Conservation (phyloP, 768 basidiomycete genomes). For the Lactifluus volemus region DNA sequence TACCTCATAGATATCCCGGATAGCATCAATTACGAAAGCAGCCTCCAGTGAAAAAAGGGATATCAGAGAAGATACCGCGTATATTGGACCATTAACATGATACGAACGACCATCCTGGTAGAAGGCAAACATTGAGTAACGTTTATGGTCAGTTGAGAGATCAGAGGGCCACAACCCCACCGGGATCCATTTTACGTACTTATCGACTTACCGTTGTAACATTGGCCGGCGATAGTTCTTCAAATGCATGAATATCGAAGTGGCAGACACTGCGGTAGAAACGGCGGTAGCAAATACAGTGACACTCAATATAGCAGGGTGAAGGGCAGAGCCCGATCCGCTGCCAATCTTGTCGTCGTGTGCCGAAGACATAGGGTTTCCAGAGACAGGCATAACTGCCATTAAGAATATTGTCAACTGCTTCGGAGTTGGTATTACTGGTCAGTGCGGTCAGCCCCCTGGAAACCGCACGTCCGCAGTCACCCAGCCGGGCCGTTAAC, state of each 20-base stretch:
- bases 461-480: too few species aligned
- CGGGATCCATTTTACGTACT: neutral
- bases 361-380: neutral
- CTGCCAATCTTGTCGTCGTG: neutral
- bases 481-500: too few species aligned
- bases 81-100: conserved; percentile 98
- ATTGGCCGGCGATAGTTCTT: conserved; percentile 80
- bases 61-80: conserved; percentile 84
- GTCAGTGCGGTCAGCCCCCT: too few species aligned
- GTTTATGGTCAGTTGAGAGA: neutral
- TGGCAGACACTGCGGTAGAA: conserved; percentile 63
- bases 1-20: conserved; percentile 96
- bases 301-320: conserved; percentile 43
- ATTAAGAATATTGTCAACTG: too few species aligned
- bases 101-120: conserved; percentile 79
- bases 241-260: conserved; percentile 73
- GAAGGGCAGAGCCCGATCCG: conserved; percentile 50
- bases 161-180: neutral
- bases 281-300: conserved; percentile 57
- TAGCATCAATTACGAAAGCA: conserved; percentile 91
- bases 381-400: neutral
- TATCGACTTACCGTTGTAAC: conserved; percentile 56
- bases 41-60: conserved; percentile 90
- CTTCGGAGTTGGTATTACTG: too few species aligned
- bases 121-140: neutral